Conservation (phyloP, 352 stramenopile species). For the Globisporangium apiculatum region DNA sequence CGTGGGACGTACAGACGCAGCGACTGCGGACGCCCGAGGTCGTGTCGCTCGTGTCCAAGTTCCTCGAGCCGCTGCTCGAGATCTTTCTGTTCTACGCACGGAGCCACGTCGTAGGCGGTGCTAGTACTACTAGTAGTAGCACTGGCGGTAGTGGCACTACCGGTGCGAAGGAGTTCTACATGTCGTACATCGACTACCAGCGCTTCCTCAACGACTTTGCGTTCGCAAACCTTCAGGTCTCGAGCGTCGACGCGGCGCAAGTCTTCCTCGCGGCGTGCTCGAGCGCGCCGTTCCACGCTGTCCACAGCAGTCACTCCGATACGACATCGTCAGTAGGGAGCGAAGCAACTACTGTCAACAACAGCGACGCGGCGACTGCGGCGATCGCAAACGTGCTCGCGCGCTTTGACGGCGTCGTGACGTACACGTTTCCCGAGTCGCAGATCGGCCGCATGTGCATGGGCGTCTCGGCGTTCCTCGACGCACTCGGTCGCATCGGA, state of each 20-base stretch:
- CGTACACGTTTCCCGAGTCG: slow-evolving; percentile 32
- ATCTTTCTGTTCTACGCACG: slow-evolving; percentile 81
- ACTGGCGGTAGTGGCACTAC: slow-evolving; percentile 1
- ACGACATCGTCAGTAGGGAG: background rate
- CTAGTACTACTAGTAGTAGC: background rate
- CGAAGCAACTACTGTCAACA: too few species aligned
- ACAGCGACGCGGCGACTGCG: slow-evolving; percentile 2
- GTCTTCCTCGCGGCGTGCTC: slow-evolving; percentile 62
- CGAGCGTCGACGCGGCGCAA: slow-evolving; percentile 59
- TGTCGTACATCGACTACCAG: slow-evolving; percentile 66
- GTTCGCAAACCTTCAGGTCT: slow-evolving; percentile 61
- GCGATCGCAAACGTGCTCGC: slow-evolving; percentile 37
- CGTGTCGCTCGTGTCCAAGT: slow-evolving; percentile 55
- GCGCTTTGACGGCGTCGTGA: slow-evolving; percentile 40
- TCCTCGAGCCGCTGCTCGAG: slow-evolving; percentile 52
- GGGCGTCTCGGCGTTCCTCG: slow-evolving; percentile 62
- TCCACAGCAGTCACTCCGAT: slow-evolving; percentile 12
- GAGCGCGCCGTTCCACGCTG: slow-evolving; percentile 39
- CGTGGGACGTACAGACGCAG: slow-evolving; percentile 46
- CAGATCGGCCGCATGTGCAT: slow-evolving; percentile 62
- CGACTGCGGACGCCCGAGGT: slow-evolving; percentile 40
- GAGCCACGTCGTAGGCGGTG: slow-evolving; percentile 30
- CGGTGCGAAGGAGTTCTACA: slow-evolving; percentile 55
- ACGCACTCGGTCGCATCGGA: slow-evolving; percentile 46
- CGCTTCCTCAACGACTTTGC: slow-evolving; percentile 72